These are phyloP conservation scores for Phaeomoniella chlamydospora DNA, from an alignment of 2,329 filamentous ascomycete genomes.

Conservation along the genomic window DNA sequence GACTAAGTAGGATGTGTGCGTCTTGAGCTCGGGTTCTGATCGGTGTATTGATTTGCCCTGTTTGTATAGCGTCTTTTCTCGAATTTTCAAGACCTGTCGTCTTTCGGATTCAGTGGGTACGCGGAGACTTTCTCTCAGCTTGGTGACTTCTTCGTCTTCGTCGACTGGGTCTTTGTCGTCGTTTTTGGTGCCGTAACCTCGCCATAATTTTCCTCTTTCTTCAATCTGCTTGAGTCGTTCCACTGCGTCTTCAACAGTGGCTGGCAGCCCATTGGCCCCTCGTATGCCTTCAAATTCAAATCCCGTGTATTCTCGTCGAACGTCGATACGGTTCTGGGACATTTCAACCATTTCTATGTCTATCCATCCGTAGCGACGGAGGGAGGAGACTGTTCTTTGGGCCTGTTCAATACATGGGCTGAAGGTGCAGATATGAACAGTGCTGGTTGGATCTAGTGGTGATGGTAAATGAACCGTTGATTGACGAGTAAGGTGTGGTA, in stretches of 20 bases:
- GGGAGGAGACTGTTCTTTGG: slow-evolving; percentile 63
- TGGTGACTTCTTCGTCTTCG: slow-evolving; percentile 13
- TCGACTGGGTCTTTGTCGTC: slow-evolving; percentile 10
- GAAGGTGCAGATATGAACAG: slow-evolving; percentile 80
- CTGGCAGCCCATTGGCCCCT: slow-evolving; percentile 54
- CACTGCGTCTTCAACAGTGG: slow-evolving; percentile 67
- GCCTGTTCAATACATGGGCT: slow-evolving; percentile 96
- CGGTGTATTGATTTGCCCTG: slow-evolving; percentile 67
- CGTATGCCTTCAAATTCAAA: slow-evolving; percentile 51
- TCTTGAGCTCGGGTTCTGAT: slow-evolving; percentile 79
- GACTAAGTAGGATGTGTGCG: slow-evolving; percentile 91
- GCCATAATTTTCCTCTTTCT: slow-evolving; percentile 50
- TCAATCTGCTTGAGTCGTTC: slow-evolving; percentile 60
- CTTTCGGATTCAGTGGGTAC: slow-evolving; percentile 2
- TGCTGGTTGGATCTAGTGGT: slow-evolving; percentile 54
- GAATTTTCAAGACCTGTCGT: slow-evolving; percentile 10
- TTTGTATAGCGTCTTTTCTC: slow-evolving; percentile 46
- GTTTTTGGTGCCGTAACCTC: slow-evolving; percentile 21
- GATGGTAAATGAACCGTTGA: slow-evolving; percentile 19
- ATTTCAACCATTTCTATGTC: slow-evolving; percentile 92
- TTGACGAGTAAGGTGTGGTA: slow-evolving; percentile 29
- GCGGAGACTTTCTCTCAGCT: slow-evolving; percentile 14
- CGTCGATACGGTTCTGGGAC: slow-evolving; percentile 61
- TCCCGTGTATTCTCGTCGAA: slow-evolving; percentile 68
- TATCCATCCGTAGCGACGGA: slow-evolving; percentile 75